Conservation (phyloP, 805 yeast genomes). For the Nakazawaea wickerhamii region DNA sequence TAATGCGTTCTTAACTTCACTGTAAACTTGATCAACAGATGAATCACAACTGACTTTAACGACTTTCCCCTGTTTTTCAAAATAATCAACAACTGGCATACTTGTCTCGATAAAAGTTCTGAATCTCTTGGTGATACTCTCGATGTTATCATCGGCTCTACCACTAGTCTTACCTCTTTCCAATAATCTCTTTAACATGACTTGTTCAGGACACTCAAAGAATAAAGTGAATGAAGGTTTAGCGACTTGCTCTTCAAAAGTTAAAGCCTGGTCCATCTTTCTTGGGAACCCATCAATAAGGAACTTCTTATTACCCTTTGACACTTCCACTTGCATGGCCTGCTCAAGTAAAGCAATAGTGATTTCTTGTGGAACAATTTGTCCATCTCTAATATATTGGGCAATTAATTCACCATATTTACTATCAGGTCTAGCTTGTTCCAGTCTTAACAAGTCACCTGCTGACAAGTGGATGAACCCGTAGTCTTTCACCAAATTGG, state of each 20-base stretch:
- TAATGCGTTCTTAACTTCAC: constrained; percentile 61
- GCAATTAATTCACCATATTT: constrained; percentile 83
- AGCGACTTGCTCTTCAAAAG: constrained; percentile 78
- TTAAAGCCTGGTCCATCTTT: constrained; percentile 95
- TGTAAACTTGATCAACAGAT: constrained; percentile 73
- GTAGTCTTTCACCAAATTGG: constrained; percentile 71
- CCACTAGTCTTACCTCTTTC: constrained; percentile 95
- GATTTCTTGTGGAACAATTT: constrained; percentile 89
- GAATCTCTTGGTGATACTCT: constrained; percentile 86
- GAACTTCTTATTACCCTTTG: constrained; percentile 55
- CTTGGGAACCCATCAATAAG: constrained; percentile 96
- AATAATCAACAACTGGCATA: constrained; percentile 90
- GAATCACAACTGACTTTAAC: constrained; percentile 75
- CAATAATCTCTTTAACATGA: constrained; percentile 79
- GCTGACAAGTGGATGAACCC: constrained; percentile 88
- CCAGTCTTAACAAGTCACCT: constrained; percentile 94
- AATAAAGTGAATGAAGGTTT: constrained; percentile 66
- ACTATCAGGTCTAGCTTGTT: constrained; percentile 78
- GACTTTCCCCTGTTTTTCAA: constrained; percentile 66
- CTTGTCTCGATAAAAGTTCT: constrained; percentile 80
- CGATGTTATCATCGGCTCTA: constrained; percentile 87
- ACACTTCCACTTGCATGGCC: constrained; percentile 57
- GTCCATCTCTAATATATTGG: constrained; percentile 77
- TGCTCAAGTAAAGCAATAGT: constrained; percentile 79
- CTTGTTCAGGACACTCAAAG: constrained; percentile 76